phyloP scores from a whole-genome alignment of 2,329 filamentous ascomycete species.

The Phyllosticta paracitricarpa region DNA sequence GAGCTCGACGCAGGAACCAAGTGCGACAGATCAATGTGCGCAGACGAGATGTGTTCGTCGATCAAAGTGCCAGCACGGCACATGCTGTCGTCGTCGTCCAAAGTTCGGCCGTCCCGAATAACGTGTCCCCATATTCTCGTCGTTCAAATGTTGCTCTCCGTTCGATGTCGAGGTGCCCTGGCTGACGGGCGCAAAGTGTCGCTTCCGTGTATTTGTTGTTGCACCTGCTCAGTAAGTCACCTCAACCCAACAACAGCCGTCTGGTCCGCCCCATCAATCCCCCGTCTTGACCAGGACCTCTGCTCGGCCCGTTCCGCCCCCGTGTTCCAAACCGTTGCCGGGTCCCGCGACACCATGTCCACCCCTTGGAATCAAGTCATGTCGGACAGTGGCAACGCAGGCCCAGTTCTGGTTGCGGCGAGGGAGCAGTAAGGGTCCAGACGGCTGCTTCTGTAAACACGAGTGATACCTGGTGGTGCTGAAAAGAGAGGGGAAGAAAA shows the following conservation, averaged over 20 bases:
- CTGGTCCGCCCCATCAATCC: neutral
- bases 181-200: neutral
- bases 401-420: no score
- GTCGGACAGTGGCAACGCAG: no score
- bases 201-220: neutral
- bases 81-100: neutral
- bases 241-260: neutral
- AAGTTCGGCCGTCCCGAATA: neutral
- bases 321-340: neutral
- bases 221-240: neutral
- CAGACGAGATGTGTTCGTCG: neutral
- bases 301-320: neutral
- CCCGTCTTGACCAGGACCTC: neutral
- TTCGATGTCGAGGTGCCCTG: neutral
- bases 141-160: neutral
- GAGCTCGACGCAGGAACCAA: neutral
- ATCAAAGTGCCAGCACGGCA: neutral
- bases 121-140: neutral
- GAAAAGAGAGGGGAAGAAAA: neutral
- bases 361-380: no score
- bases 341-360: neutral
- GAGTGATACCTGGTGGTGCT: neutral
- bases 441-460: neutral
- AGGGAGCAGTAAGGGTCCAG: neutral
- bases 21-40: neutral